Evolutionary conservation across 371 early-diverging fungal species (phyloP), one percentile per base, ranked within the genome.

Genomic region (Mucor circinelloides): DNA sequence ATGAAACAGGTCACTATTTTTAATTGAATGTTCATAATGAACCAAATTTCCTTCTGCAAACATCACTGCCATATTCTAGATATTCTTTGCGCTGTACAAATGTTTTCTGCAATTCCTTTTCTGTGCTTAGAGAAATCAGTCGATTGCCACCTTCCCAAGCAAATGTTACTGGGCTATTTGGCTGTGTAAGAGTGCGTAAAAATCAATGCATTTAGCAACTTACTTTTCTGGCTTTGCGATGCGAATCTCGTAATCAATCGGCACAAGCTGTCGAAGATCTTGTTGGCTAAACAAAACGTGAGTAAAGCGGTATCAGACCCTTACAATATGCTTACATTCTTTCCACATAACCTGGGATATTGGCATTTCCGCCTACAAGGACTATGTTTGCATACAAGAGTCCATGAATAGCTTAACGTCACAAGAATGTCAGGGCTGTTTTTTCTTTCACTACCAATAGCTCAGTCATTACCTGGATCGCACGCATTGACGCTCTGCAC

Each of bases 301-400:
- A 60, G 15, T 40, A 66, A 21, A 58, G 2, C 42, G 19, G 15
- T 7, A 23, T 55, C 12, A 30, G 5, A n/a, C 1, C 15, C 4
- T 25, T 12, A 42, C 17, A 10, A 8, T 36, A 7, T 25, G 75
- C 85, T 71, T 84, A 89, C 86, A 95, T 78, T 46, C 95, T 78
- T 59, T 89, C 85, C 55, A 70, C 74, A 64, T 90, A 89, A 21
- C 95, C 95, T 2, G 85, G 86, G 17, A 94, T 76, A 32, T 74
- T 71, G 2, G 91, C 84, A 67, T 89, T 89, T 7, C 95, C 95
- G 28, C 95, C 95, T 3, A 90, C 84, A 13, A 95, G 70, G 8
- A 94, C 68, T 19, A 95, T 87, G 68, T 94, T 94, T 31, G 87
- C 88, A 61, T 89, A 90, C 38, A 94, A 71, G 63, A 91, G 74